Conservation (phyloP, 1,139 yeast genomes). For the Pichia sp. region DNA sequence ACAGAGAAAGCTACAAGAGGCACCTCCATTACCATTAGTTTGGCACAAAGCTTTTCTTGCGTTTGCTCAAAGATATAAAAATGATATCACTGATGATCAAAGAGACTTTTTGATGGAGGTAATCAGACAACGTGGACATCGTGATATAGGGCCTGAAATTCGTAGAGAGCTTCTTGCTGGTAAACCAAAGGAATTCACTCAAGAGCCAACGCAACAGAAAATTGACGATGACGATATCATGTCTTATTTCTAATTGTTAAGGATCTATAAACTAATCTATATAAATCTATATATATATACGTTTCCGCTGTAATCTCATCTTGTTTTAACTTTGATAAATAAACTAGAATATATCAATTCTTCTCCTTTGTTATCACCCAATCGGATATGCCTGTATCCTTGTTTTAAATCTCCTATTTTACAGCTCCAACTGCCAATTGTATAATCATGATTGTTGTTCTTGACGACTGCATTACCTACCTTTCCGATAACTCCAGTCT, state of each 20-base stretch:
- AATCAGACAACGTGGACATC: slow-evolving; percentile 84
- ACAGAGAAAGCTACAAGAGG: slow-evolving; percentile 31
- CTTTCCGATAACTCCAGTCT: slow-evolving; percentile 42
- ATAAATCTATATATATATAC: neutral
- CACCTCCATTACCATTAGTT: slow-evolving; percentile 83
- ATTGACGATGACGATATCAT: slow-evolving; percentile 29
- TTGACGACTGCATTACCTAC: slow-evolving; percentile 36
- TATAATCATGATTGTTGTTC: slow-evolving; percentile 31
- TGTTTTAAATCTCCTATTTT: slow-evolving; percentile 54
- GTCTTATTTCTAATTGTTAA: slow-evolving; percentile 26
- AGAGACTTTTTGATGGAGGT: slow-evolving; percentile 90
- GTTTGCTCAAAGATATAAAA: slow-evolving; percentile 93
- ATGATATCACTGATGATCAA: slow-evolving; percentile 96
- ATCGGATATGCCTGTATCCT: slow-evolving; percentile 79
- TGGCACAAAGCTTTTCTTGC: slow-evolving; percentile 96
- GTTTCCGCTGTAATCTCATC: neutral
- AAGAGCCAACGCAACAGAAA: slow-evolving; percentile 9
- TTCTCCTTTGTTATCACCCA: slow-evolving; percentile 76
- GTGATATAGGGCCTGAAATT: slow-evolving; percentile 86
- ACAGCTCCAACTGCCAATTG: slow-evolving; percentile 55
- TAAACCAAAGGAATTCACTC: slow-evolving; percentile 42
- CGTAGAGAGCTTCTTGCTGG: slow-evolving; percentile 92
- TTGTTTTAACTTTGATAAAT: slow-evolving; percentile 47
- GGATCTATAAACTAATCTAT: neutral
- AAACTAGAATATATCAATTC: slow-evolving; percentile 74